Base-by-base conservation (phyloP, 768 basidiomycete species). In the Chiua virens region DNA sequence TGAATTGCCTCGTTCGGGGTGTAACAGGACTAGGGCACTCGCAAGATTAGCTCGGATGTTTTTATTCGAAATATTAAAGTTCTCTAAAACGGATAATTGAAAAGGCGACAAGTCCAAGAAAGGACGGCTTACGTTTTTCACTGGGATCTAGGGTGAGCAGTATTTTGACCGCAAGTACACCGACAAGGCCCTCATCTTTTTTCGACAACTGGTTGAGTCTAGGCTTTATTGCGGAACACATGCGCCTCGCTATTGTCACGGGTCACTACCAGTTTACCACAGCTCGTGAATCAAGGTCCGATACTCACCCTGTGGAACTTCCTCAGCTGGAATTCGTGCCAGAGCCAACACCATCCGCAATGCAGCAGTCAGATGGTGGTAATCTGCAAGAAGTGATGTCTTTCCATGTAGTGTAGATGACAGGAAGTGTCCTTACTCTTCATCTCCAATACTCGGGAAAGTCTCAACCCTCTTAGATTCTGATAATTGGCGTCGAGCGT, bases 31-130 rank as follows among this genome's bases (percentile, higher is more conserved):
- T 38, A 65, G 47, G 21, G 41, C 53, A 13, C 51, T 21, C 4
- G 57, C 63, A 8, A 64, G 46, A 46, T 64, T 59, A 9, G 53
- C 48, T 41, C 60, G 52, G 32, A 64, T 27, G 5, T 11, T 27
- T 5, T 42, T 6, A 38, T 59, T 15, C 13, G 20, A 28, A 32
- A 56, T 43, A 38, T 54, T 27, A 5, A 62, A 28, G 39, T 27
- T 46, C 0, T 23, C 62, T 64, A 21, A 46, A n/a, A 45, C 18
- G 1, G 2, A 8, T 32, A 32, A 3, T 25, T 40, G 21, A 34
- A 18, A 5, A 34, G 22, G 2, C n/a, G n/a, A n/a, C n/a, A n/a
- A n/a, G n/a, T n/a, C n/a, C n/a, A n/a, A n/a, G n/a, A n/a, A n/a
- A n/a, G n/a, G 3, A 5, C n/a, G 5, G 2, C 59, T 1, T 45